These are phyloP conservation scores for Daldinia decipiens DNA, from an alignment of 495 filamentous ascomycete genomes.

Conservation along the genomic window DNA sequence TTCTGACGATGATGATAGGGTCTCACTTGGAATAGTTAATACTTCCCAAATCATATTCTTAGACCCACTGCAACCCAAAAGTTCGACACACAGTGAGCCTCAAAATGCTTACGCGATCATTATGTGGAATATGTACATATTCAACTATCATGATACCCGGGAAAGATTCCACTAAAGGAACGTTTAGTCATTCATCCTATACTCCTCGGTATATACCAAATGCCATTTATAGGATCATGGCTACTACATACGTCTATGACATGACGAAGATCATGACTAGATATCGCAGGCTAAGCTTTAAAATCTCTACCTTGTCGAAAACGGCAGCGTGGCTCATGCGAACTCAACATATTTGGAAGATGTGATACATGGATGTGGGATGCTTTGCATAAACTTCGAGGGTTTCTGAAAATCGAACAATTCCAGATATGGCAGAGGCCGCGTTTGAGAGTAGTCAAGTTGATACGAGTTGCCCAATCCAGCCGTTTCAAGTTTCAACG, in stretches of 20 bases:
- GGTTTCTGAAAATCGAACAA: neutral
- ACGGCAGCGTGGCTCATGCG: neutral
- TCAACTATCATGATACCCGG: neutral
- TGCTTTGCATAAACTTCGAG: constrained; percentile 25
- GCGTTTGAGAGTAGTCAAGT: constrained; percentile 10
- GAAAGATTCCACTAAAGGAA: neutral
- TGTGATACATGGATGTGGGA: constrained; percentile 14
- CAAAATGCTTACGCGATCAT: constrained; percentile 1
- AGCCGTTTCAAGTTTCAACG: constrained; percentile 39
- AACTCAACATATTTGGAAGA: neutral
- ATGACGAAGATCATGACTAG: constrained; percentile 1
- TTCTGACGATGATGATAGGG: neutral
- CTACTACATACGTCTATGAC: neutral
- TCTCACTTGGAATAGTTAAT: neutral
- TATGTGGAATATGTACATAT: neutral
- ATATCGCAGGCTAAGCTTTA: constrained; percentile 15
- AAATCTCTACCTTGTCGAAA: constrained; percentile 13
- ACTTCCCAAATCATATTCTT: neutral
- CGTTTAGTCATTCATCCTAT: constrained; percentile 6
- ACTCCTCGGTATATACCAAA: neutral
- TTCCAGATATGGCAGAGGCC: constrained; percentile 20
- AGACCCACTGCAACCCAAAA: neutral
- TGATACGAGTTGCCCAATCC: constrained; percentile 33
- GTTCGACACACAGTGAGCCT: neutral
- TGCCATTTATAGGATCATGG: constrained; percentile 1